These are phyloP conservation scores for Pyronema omphalodes DNA, from an alignment of 495 filamentous ascomycete genomes.

Conservation along the genomic window DNA sequence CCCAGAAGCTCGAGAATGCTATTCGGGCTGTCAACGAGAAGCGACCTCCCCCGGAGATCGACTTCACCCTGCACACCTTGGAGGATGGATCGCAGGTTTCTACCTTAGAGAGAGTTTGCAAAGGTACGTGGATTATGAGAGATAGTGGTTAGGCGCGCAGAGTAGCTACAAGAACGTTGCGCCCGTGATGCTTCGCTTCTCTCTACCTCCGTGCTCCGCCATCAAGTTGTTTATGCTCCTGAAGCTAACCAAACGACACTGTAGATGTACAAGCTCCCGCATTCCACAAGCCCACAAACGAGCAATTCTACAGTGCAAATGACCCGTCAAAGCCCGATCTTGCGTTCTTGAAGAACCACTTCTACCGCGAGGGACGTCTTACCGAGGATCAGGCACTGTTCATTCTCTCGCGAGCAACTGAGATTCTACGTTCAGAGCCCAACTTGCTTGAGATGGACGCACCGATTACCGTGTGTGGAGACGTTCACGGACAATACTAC, in stretches of 20 bases:
- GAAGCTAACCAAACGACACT: background rate
- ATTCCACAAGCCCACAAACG: conserved; percentile 70
- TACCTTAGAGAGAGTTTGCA: conserved; percentile 87
- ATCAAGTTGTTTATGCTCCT: background rate
- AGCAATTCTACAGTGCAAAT: conserved; percentile 50
- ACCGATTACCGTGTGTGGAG: conserved; percentile 97
- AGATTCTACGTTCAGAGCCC: conserved; percentile 69
- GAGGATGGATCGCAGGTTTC: conserved; percentile 91
- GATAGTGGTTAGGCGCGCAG: background rate
- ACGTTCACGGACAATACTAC: conserved; percentile 97
- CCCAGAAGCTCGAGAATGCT: conserved; percentile 41
- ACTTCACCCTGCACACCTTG: conserved; percentile 95
- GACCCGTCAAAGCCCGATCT: conserved; percentile 80
- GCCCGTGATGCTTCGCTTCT: background rate
- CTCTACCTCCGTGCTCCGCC: background rate
- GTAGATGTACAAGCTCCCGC: conserved; percentile 69
- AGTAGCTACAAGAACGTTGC: background rate
- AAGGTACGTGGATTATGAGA: conserved; percentile 42
- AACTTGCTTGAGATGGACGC: conserved; percentile 99
- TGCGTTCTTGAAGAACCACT: conserved; percentile 88
- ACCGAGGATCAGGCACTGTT: conserved; percentile 94
- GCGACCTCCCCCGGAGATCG: conserved; percentile 88
- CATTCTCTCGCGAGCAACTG: conserved; percentile 72
- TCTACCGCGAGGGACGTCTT: conserved; percentile 90
- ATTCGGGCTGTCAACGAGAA: conserved; percentile 77